A percentile compares a stretch with the other conserved stretches of the same genome.
phyloP scores from a whole-genome alignment of 2,329 filamentous ascomycete genomes.

The Pestalotiopsis sp. region DNA sequence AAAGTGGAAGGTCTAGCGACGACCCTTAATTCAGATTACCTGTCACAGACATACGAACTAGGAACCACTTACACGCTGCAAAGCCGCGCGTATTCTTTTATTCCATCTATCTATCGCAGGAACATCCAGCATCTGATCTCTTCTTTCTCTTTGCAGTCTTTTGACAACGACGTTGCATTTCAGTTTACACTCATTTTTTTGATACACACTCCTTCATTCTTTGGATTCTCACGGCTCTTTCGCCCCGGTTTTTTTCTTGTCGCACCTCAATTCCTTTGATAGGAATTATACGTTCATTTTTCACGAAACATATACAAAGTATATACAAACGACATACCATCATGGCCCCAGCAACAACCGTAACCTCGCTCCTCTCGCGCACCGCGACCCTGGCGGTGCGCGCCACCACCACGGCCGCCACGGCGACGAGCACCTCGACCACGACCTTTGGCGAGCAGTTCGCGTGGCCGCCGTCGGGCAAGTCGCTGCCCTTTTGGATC shows the following conservation, averaged over 20 bases:
- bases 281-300: neutral
- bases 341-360: neutral
- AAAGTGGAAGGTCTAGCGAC: neutral
- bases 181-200: neutral
- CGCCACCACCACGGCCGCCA: neutral
- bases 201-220: neutral
- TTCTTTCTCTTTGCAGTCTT: neutral
- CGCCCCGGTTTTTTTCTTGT: neutral
- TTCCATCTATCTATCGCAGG: neutral
- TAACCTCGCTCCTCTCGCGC: neutral
- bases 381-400: neutral
- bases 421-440: neutral
- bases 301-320: neutral
- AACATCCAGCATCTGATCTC: neutral
- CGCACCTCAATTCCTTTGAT: neutral
- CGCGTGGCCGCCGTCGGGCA: conserved; percentile 10
- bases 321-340: neutral
- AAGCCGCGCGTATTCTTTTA: neutral
- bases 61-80: neutral
- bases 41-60: neutral
- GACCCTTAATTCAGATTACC: neutral
- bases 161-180: neutral
- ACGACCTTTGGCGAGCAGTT: neutral
- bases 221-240: neutral
- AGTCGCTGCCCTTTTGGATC: conserved; percentile 12